phyloP scores from a whole-genome alignment of 371 early-diverging fungal species.

The Amoeboaphelidium occidentale region DNA sequence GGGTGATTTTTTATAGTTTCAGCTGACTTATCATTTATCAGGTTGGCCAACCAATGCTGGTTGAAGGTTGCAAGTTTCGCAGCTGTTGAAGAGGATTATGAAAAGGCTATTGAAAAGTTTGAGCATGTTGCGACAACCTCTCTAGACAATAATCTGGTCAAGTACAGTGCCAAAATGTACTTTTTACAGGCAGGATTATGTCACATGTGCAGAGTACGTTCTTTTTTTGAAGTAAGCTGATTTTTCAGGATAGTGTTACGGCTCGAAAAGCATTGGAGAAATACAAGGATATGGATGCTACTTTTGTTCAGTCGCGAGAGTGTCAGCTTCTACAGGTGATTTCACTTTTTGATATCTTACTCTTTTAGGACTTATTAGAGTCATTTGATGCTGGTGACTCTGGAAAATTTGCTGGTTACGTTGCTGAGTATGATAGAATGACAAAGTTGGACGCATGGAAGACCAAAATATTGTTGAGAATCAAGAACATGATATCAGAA shows the following conservation, averaged over 20 bases:
- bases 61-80: constrained; percentile 78
- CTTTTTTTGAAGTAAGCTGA: constrained; percentile 2
- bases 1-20: no score
- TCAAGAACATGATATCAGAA: constrained; percentile 51
- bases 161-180: constrained; percentile 83
- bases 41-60: constrained; percentile 57
- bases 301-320: constrained; percentile 62
- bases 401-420: constrained; percentile 49
- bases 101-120: constrained; percentile 59
- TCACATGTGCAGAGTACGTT: constrained; percentile 26
- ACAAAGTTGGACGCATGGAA: constrained; percentile 86
- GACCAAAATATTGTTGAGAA: constrained; percentile 54
- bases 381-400: constrained; percentile 51
- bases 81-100: constrained; percentile 63
- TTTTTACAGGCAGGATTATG: constrained; percentile 82
- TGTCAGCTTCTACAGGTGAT: constrained; percentile 46
- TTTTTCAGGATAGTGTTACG: constrained; percentile 38
- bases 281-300: constrained; percentile 57
- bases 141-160: constrained; percentile 63
- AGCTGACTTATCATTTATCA: no score
- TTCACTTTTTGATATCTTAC: not conserved
- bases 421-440: constrained; percentile 55
- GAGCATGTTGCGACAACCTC: constrained; percentile 53
- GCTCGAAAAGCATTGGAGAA: constrained; percentile 39
- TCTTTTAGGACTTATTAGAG: constrained; percentile 28